Base-by-base conservation (phyloP, 2,329 filamentous ascomycete species). In the Rosellinia necatrix region DNA sequence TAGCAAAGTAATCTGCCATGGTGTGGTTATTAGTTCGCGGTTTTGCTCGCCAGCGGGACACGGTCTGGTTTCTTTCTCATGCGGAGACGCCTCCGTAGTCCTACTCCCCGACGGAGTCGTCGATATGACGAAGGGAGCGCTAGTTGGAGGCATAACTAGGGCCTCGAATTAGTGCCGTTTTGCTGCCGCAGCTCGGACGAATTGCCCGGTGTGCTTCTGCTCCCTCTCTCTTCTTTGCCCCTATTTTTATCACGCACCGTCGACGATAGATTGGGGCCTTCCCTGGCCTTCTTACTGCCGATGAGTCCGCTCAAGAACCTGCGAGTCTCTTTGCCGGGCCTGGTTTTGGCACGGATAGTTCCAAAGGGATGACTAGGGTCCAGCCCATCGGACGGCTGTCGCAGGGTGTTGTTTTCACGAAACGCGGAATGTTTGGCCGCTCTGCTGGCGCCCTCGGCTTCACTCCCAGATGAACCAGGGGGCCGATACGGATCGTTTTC, bases 401-500 rank as follows among this genome's bases (percentile, higher is more conserved):
- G 67, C 9, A 64, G 53, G 7, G 61, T 54, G 49, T 57, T 60
- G 27, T 55, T 60, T 37, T 65, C 68, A 44, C 61, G 67, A 42
- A 57, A 51, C 46, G 62, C 63, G 19, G 64, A 57, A 9, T 62
- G 65, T 32, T 65, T 65, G 2, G 59, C 35, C n/a, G 54, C 30
- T 35, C 54, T 64, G 22, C 64, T 63, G 9, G 56, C 53, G 9
- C 59, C 56, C 13, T 77, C 76, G 32, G 68, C 56, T 10, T 83
- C 81, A 60, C 80, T 82, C 12, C 79, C 80, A 1, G 81, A 81
- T 12, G 79, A 82, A 1, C 79, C 78, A 0, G 80, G 79, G 3
- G 78, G 71, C 0, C 68, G 68, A 22, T 68, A 70, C 7, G 64
- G 55, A 47, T 75, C 70, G 41, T 68, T 66, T 15, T 76, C 74